Evolutionary conservation across 371 early-diverging fungal species (phyloP).

Genomic region (Syncephalastrum sp.): DNA sequence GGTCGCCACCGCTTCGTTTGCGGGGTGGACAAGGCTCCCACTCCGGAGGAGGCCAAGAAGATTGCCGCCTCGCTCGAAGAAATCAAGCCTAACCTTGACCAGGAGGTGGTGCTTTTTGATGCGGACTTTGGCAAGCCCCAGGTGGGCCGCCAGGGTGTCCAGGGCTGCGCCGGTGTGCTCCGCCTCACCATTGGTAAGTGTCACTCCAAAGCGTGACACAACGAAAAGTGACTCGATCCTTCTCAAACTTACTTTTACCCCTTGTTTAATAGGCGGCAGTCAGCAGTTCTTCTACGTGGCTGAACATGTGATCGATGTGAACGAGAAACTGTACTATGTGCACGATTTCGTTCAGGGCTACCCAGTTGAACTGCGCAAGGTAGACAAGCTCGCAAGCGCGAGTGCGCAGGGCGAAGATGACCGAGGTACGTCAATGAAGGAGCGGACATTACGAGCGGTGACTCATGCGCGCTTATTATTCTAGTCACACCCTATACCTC

Average conservation of each 20-base stretch:
- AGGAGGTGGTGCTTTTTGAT: constrained; percentile 21
- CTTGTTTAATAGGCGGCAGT: constrained; percentile 38
- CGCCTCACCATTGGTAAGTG: constrained; percentile 49
- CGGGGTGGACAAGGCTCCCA: constrained; percentile 21
- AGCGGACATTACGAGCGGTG: neutral
- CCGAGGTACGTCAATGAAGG: constrained; percentile 26
- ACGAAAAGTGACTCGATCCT: neutral
- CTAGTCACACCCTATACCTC: constrained; percentile 68
- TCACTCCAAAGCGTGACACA: no score
- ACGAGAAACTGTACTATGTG: constrained; percentile 51
- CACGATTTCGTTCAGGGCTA: constrained; percentile 56
- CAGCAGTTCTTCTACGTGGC: constrained; percentile 60
- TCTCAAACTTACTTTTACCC: neutral
- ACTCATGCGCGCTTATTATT: constrained; percentile 1
- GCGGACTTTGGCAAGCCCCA: constrained; percentile 24
- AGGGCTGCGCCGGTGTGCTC: constrained; percentile 39
- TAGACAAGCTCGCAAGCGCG: constrained; percentile 49
- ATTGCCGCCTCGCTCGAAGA: constrained; percentile 3
- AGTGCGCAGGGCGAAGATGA: constrained; percentile 43
- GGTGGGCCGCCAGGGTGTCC: constrained; percentile 27
- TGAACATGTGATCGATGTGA: constrained; percentile 39
- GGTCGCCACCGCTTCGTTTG: constrained; percentile 42
- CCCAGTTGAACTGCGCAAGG: constrained; percentile 47
- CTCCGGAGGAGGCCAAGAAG: constrained; percentile 2
- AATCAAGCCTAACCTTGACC: neutral